Percentiles rank a stretch among this genome's conserved stretches.
phyloP scores from a whole-genome alignment of 2,329 filamentous ascomycete genomes.

The Karstenula rhodostoma region DNA sequence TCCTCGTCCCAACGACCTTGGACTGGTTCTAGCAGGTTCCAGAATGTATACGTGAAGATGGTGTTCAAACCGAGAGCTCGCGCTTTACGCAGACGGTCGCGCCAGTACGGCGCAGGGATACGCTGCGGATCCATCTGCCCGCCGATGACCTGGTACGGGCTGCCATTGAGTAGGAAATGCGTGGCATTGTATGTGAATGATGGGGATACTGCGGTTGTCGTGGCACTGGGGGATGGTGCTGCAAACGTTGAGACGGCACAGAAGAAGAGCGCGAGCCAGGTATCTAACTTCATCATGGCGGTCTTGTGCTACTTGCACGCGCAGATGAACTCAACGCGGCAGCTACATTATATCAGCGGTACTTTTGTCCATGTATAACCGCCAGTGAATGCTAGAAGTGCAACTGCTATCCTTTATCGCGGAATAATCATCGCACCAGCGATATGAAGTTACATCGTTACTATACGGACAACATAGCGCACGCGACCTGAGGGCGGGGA shows the following conservation, averaged over 20 bases:
- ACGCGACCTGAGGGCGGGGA: conserved; percentile 6
- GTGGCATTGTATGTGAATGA: conserved; percentile 53
- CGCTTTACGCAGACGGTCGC: conserved; percentile 55
- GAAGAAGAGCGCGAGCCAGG: neutral
- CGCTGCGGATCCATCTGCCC: conserved; percentile 62
- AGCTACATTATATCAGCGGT: neutral
- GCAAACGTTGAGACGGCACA: neutral
- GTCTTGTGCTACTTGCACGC: neutral
- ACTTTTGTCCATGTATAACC: neutral
- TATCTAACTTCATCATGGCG: neutral
- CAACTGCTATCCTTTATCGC: neutral
- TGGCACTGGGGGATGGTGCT: neutral
- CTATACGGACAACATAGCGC: neutral
- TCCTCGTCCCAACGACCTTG: conserved; percentile 51
- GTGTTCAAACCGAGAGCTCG: conserved; percentile 60
- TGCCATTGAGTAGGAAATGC: conserved; percentile 53
- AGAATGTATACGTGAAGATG: conserved; percentile 61
- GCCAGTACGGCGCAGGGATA: conserved; percentile 58
- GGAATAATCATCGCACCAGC: neutral
- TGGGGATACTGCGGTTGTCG: neutral
- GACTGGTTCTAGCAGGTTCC: conserved; percentile 58
- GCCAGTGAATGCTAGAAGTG: neutral
- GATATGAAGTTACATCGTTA: conserved; percentile 8
- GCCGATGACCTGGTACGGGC: conserved; percentile 55
- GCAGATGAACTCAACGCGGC: neutral